Conservation (phyloP, 2,329 filamentous ascomycete genomes). For the Exophiala sp. region DNA sequence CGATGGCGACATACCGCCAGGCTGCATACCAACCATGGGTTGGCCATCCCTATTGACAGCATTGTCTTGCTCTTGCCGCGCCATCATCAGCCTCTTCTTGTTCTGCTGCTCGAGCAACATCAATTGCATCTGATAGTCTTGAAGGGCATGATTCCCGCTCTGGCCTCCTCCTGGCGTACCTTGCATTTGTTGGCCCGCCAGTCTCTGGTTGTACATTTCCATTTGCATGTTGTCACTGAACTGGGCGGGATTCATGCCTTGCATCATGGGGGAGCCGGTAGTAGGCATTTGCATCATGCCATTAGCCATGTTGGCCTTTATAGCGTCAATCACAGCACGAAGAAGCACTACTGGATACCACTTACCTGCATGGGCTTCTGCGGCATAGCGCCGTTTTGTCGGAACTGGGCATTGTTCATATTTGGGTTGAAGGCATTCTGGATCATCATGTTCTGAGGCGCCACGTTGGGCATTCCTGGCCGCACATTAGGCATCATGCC, state of each 20-base stretch:
- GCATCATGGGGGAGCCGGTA: slow-evolving; percentile 81
- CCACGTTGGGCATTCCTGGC: slow-evolving; percentile 62
- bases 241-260: slow-evolving; percentile 63
- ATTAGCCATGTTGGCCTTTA: slow-evolving; percentile 72
- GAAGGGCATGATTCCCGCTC: slow-evolving; percentile 60
- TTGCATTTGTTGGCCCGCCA: slow-evolving; percentile 39
- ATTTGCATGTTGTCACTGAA: slow-evolving; percentile 36
- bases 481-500: slow-evolving; percentile 75
- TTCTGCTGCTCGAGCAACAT: slow-evolving; percentile 68
- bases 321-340: slow-evolving; percentile 76
- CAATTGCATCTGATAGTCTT: slow-evolving; percentile 68
- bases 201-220: slow-evolving; percentile 32
- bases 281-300: slow-evolving; percentile 61
- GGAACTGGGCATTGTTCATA: slow-evolving; percentile 62
- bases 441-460: slow-evolving; percentile 38
- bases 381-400: slow-evolving; percentile 28
- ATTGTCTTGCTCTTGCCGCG: slow-evolving; percentile 63
- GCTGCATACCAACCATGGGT: slow-evolving; percentile 42
- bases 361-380: slow-evolving; percentile 86
- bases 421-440: slow-evolving; percentile 71
- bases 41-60: slow-evolving; percentile 52
- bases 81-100: slow-evolving; percentile 64
- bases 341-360: slow-evolving; percentile 70
- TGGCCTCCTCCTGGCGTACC: slow-evolving; percentile 38
- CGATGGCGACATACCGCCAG: slow-evolving; percentile 55